Evolutionary conservation across 495 filamentous ascomycete species (phyloP), one percentile per base, ranked within the genome.

Genomic region (Aspergillus nidulans): DNA sequence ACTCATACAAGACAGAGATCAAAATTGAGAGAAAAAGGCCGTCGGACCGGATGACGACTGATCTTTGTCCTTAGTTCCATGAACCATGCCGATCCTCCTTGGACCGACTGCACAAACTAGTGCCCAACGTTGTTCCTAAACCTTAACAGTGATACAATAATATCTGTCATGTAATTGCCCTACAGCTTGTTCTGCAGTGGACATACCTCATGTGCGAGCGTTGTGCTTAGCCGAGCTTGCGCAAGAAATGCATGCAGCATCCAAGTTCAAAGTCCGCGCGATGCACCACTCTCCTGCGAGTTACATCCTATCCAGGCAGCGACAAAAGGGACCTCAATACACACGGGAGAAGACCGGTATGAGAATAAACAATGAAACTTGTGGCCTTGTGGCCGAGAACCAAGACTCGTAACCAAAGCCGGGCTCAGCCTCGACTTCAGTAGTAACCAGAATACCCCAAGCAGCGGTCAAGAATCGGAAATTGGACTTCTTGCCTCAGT

Each of bases 391-490:
- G 36, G 36, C 18, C 36, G 36, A 39, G n/a, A 4, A 9, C 15
- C 30, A 34, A 34, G 30, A 34, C 30, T 13, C 15, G 2, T 12
- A 12, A 39, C 36, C 26, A 30, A 30, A 30, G 10, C 26, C 4
- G 4, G 5, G 12, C 18, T 12, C 36, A 39, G 36, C 8, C 30
- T 13, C 6, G 30, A 12, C 15, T 34, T 34, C 30, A 34, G 30
- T 34, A 3, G 30, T 34, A 34, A 12, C 9, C 26, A 9, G 26
- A 28, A 9, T 36, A 16, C 36, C 28, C 26, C 50, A 53, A 53
- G 26, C 51, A 53, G 51, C 51, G 51, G 51, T 53, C 51, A 53
- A 42, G 51, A 45, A 28, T 26, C 23, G 21, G 23, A 42, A 30
- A 6, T 2, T 13, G 30, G 30, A 6, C 30, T 7, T 23, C 25